Base-by-base conservation (phyloP, 2,329 filamentous ascomycete genomes). In the Nothophoma quercina region DNA sequence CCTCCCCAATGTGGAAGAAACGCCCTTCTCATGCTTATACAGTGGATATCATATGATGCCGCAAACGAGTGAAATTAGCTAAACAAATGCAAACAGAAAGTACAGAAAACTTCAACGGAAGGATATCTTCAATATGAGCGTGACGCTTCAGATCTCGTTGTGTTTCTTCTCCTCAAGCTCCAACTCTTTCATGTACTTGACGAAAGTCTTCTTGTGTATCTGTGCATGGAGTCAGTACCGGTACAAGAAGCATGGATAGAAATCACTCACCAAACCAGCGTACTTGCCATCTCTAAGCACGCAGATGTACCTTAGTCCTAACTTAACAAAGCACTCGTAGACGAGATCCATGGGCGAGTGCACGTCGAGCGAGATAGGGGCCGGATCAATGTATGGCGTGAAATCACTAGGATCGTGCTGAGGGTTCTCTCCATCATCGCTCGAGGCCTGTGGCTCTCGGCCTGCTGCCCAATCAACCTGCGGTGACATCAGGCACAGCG, bases 161-260 rank as follows among this genome's bases (percentile, higher is more conserved):
- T 49, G 13, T 39, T 64, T 67, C 56, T 70, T 67, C 59, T 71
- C 67, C 34, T 59, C 52, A 62, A 88, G 82, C 69, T 95, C 90
- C 36, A 93, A 77, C 68, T 96, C 89, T 62, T 93, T 91, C 75
- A 96, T 88, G 71, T 96, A 97, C 74, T 91, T 93, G 54, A 96
- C 93, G 78, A 99, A 98, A 4, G 87, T 88, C 79, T 99, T 99
- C 80, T 98, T 98, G 75, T 99, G 95, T 42, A 88, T 85, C 88
- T 90, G 48, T 29, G 18, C 3, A 5, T 2, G 7, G 9, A 6
- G 21, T 34, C 9, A 55, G 45, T 22, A 40, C 19, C 16, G 39
- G 16, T 10, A 38, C 10, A 10, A 16, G 12, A 16, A n/a, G 8
- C 4, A 18, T 23, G 4, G 5, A 12, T 16, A 8, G 21, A 13